Evolutionary conservation across 495 filamentous ascomycete genomes (phyloP).

Genomic region (Tuber brumale): DNA sequence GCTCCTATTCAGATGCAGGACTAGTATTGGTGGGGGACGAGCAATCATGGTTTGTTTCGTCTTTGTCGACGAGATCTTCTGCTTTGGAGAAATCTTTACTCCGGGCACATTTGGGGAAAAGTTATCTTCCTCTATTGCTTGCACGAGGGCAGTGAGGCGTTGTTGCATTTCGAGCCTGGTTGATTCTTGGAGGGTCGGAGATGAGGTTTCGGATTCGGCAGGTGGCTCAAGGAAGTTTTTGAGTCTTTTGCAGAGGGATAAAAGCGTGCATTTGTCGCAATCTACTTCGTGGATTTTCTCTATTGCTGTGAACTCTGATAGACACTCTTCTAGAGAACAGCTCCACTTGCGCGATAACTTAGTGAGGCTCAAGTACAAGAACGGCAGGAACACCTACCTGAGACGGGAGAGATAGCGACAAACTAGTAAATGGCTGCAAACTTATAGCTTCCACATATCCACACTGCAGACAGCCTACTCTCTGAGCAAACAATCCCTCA

Average conservation of each 20-base stretch:
- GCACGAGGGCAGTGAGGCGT: conserved; percentile 57
- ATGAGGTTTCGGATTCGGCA: conserved; percentile 7
- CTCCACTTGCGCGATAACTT: conserved; percentile 47
- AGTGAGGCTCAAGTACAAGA: conserved; percentile 41
- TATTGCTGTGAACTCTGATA: conserved; percentile 76
- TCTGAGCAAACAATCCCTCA: conserved; percentile 79
- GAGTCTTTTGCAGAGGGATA: conserved; percentile 46
- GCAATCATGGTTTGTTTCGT: conserved; percentile 82
- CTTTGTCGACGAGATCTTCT: conserved; percentile 67
- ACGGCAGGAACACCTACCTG: conserved; percentile 7
- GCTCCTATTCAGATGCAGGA: conserved; percentile 84
- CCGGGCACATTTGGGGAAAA: conserved; percentile 69
- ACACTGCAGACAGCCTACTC: conserved; percentile 81
- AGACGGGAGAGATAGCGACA: conserved; percentile 66
- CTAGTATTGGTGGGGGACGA: conserved; percentile 68
- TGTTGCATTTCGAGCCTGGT: conserved; percentile 39
- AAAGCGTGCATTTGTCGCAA: conserved; percentile 82
- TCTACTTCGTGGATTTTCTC: conserved; percentile 83
- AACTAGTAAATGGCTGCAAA: conserved; percentile 85
- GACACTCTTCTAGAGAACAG: conserved; percentile 57
- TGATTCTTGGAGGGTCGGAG: conserved; percentile 22
- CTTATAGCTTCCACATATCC: conserved; percentile 79
- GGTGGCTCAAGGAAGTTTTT: conserved; percentile 43
- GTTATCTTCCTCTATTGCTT: conserved; percentile 69
- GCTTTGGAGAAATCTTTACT: conserved; percentile 62